Conservation (phyloP, 2,329 filamentous ascomycete species). For the Colletotrichum sp. region DNA sequence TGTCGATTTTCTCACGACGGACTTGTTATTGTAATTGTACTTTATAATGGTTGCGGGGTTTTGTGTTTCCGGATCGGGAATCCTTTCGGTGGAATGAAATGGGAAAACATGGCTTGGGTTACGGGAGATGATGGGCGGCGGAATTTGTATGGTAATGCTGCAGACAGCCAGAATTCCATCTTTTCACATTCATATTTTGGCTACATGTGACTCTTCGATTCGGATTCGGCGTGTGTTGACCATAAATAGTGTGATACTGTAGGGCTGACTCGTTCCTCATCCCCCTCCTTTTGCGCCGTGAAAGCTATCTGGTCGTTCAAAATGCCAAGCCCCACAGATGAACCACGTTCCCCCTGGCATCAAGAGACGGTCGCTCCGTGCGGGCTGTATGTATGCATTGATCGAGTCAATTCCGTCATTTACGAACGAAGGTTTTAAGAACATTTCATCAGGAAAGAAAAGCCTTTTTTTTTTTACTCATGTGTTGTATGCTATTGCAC, state of each 20-base stretch:
- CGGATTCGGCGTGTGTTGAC: background rate
- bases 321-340: background rate
- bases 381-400: background rate
- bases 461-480: background rate
- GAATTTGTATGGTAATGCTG: background rate
- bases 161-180: conserved; percentile 4
- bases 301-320: background rate
- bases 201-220: background rate
- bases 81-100: background rate
- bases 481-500: background rate
- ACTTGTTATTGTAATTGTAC: conserved; percentile 7
- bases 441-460: background rate
- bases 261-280: background rate
- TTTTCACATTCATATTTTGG: background rate
- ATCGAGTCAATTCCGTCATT: background rate
- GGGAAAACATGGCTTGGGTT: background rate
- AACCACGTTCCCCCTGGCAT: background rate
- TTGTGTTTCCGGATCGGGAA: background rate
- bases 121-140: background rate
- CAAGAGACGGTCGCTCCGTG: background rate
- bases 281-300: background rate
- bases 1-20: background rate
- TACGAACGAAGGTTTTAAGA: background rate
- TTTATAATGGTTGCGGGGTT: background rate
- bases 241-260: background rate